Base-by-base conservation (phyloP, 495 filamentous ascomycete genomes). In the Penicillium cosmopolitanum region DNA sequence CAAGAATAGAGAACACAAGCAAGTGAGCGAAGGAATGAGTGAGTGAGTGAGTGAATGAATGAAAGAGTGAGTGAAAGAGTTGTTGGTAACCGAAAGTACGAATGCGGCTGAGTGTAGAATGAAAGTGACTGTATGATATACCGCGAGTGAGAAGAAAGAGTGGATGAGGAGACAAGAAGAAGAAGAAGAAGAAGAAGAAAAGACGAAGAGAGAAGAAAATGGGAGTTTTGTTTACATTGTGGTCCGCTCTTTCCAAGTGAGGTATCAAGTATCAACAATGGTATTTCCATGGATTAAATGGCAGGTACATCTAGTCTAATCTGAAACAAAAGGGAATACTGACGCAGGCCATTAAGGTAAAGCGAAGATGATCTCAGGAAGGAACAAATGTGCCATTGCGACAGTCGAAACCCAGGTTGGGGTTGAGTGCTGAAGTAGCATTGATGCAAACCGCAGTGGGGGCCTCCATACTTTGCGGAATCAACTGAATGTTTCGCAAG, bases 391-490 rank as follows among this genome's bases (percentile, higher is more conserved):
- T 76, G 10, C 72, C 70, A 66, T 77, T 77, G 21, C 36, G 38
- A 57, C 74, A 77, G 23, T 62, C 47, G 46, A 77, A 74, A 11
- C 75, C 75, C 21, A 76, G 55, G 7, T 66, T 50, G 15, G 75
- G 72, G 50, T 77, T 76, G 57, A 75, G 56, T 42, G 50, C 58
- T 2, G 70, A 58, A 13, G 67, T 74, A 6, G 70, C 73, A 63
- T 77, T 72, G 23, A 77, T 56, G 53, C 75, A 77, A 12, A 77
- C 59, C 16, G 65, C 66, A 0, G 60, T 66, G 1, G 74, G 65
- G 12, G 58, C 31, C 16, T 62, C 64, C 58, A 70, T 42, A 47
- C 50, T 75, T 64, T 77, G 73, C 7, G 73, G 74, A 28, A 71
- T 65, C 18, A 77, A 53, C 54, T 70, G 55, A 23, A 77, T 72